A percentile compares a stretch with the other conserved stretches of the same genome.
Conservation (phyloP, 192 early-diverging fungal genomes). For the Rhizophagus sp. region DNA sequence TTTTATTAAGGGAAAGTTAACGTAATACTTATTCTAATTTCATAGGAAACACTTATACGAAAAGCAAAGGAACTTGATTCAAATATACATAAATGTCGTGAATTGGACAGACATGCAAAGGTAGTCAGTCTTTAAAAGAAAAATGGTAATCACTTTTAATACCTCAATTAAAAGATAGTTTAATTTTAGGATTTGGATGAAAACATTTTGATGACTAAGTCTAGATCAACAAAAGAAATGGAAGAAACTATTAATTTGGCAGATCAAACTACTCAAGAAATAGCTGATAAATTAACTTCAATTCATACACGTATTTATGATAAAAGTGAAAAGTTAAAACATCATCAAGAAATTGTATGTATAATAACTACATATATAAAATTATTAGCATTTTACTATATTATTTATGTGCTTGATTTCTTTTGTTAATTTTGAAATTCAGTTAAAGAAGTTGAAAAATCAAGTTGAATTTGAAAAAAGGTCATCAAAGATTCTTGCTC, state of each 20-base stretch:
- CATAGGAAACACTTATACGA: slow-evolving; percentile 1
- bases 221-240: slow-evolving; percentile 20
- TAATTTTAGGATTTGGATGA: slow-evolving; percentile 20
- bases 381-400: background rate
- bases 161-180: background rate
- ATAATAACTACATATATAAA: background rate
- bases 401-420: background rate
- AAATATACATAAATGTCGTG: slow-evolving; percentile 15
- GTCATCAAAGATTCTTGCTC: background rate
- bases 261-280: background rate
- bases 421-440: background rate
- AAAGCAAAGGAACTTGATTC: background rate
- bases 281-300: background rate
- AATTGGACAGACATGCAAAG: slow-evolving; percentile 12
- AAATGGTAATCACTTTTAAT: background rate
- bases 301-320: background rate
- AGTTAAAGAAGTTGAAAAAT: slow-evolving; percentile 8
- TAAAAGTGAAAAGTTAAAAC: slow-evolving; percentile 1
- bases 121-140: background rate
- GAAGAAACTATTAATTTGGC: slow-evolving; percentile 10
- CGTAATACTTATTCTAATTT: background rate
- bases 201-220: background rate
- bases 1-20: background rate
- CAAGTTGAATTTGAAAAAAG: slow-evolving; percentile 21
- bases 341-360: slow-evolving; percentile 18